These are phyloP conservation scores for Mycena maculata DNA, from an alignment of 768 basidiomycete genomes.

Conservation along the genomic window DNA sequence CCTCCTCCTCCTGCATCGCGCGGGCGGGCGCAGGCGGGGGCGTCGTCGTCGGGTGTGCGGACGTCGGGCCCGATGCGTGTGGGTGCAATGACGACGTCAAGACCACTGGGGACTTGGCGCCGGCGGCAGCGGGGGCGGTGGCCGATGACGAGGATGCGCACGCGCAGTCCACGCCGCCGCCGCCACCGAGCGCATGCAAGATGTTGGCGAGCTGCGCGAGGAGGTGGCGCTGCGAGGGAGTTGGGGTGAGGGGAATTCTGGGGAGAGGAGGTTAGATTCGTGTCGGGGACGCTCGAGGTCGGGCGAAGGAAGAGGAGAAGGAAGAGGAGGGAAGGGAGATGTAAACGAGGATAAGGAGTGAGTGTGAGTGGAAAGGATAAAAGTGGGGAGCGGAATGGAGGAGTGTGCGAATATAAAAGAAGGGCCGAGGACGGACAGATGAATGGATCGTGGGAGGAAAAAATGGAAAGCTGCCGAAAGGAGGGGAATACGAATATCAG, in stretches of 20 bases:
- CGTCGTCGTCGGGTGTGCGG: too few relatives aligned
- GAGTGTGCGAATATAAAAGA: too few relatives aligned
- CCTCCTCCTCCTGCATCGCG: neutral
- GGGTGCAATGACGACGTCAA: too few relatives aligned
- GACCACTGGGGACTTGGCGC: too few relatives aligned
- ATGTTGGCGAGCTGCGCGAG: constrained; percentile 76
- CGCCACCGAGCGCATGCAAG: constrained; percentile 70
- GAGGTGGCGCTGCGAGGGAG: constrained; percentile 60
- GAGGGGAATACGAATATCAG: neutral
- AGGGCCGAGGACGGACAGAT: constrained; percentile 17
- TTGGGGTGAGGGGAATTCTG: constrained; percentile 48
- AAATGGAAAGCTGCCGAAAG: neutral
- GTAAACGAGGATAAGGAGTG: neutral
- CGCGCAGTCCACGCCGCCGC: constrained; percentile 63
- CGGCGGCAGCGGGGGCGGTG: too few relatives aligned
- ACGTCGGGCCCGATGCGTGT: too few relatives aligned
- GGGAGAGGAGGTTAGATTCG: neutral
- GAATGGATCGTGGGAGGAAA: neutral
- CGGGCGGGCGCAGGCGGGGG: neutral
- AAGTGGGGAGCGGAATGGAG: neutral
- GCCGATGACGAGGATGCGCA: constrained; percentile 51
- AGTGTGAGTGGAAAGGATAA: neutral
- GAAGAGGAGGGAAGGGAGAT: neutral
- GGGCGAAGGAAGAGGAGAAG: neutral
- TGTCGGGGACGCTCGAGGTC: too few relatives aligned